These are phyloP conservation scores for Auricularia auricula-judae DNA, from an alignment of 768 basidiomycete genomes.

Conservation along the genomic window DNA sequence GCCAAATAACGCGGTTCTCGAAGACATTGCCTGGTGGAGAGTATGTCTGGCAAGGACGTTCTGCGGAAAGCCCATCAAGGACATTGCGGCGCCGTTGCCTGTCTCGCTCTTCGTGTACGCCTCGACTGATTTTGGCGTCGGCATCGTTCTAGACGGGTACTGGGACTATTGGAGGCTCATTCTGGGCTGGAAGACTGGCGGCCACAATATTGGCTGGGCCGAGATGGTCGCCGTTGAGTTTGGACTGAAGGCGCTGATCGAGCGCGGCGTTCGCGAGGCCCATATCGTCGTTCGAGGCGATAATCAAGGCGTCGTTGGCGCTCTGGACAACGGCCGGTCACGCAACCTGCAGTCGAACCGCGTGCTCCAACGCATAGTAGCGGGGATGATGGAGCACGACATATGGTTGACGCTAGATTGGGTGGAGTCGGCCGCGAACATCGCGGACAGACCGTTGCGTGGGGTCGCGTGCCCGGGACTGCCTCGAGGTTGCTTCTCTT, in stretches of 20 bases:
- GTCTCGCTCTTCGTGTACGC: constrained; percentile 30
- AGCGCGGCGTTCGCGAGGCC: constrained; percentile 11
- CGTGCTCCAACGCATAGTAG: constrained; percentile 21
- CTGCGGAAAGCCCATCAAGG: neutral
- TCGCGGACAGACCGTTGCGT: constrained; percentile 24
- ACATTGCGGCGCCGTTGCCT: constrained; percentile 3
- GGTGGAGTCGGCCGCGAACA: constrained; percentile 23
- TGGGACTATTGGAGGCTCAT: constrained; percentile 33
- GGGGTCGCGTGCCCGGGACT: constrained; percentile 4
- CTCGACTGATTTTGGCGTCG: constrained; percentile 29
- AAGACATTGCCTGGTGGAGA: neutral
- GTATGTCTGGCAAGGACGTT: neutral
- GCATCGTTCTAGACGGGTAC: constrained; percentile 20
- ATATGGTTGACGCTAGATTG: constrained; percentile 19
- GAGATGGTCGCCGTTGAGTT: constrained; percentile 36
- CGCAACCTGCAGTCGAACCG: constrained; percentile 6
- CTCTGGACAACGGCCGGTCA: constrained; percentile 17
- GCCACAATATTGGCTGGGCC: constrained; percentile 32
- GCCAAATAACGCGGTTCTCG: neutral
- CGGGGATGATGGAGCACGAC: constrained; percentile 11
- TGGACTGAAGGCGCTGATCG: constrained; percentile 23
- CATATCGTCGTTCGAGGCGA: constrained; percentile 28
- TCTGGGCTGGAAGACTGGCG: constrained; percentile 18
- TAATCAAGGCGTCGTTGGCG: constrained; percentile 30
- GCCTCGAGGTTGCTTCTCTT: too few species aligned